Conservation (phyloP, 768 basidiomycete species). For the Porpolomopsis calyptriformis region DNA sequence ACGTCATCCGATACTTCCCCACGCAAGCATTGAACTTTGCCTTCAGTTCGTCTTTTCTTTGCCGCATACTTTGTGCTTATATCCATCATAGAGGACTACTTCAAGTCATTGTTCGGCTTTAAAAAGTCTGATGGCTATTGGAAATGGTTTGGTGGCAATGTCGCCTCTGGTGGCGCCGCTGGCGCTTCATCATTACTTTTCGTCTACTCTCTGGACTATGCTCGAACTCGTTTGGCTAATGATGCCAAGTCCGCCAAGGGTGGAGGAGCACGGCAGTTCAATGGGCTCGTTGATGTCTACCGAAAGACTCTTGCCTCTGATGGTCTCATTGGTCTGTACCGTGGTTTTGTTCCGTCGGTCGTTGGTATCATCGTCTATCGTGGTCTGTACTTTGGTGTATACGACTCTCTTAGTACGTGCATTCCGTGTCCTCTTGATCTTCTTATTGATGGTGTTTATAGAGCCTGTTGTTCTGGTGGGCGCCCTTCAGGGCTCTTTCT, state of each 20-base stretch:
- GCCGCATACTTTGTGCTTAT: constrained; percentile 1
- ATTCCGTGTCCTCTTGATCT: neutral
- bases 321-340: constrained; percentile 98
- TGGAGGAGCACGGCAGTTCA: constrained; percentile 93
- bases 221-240: constrained; percentile 97
- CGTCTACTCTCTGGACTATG: constrained; percentile 99
- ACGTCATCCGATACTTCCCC: constrained; percentile 99
- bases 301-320: constrained; percentile 95
- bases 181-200: constrained; percentile 98
- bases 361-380: constrained; percentile 99
- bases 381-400: constrained; percentile 98
- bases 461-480: constrained; percentile 97
- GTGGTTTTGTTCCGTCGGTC: constrained; percentile 98
- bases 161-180: constrained; percentile 97
- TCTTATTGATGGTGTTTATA: constrained; percentile 25
- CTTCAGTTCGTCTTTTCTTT: constrained; percentile 65
- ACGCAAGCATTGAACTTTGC: constrained; percentile 99
- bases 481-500: constrained; percentile 89
- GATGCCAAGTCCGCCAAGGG: constrained; percentile 93
- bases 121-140: constrained; percentile 97
- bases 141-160: constrained; percentile 97
- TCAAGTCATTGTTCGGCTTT: constrained; percentile 98
- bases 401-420: constrained; percentile 79
- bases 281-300: constrained; percentile 96
- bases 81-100: constrained; percentile 73